phyloP scores from a whole-genome alignment of 257 asterid species.

The Solanum tarijense region DNA sequence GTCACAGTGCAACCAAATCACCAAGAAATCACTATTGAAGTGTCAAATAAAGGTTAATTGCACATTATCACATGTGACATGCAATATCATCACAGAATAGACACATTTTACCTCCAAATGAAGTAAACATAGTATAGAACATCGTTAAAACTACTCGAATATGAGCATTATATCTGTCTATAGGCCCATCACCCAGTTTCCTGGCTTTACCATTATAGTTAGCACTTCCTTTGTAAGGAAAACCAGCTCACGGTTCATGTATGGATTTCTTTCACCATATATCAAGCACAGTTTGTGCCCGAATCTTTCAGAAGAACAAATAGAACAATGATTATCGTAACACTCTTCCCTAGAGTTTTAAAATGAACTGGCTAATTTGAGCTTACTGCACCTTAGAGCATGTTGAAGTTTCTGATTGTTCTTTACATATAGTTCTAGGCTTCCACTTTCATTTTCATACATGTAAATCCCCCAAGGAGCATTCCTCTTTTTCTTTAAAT shows the following conservation, averaged over 20 bases:
- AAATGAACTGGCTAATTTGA: not conserved
- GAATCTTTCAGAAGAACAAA: not conserved
- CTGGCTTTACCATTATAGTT: not conserved
- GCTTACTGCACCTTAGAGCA: not conserved
- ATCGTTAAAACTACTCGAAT: not conserved
- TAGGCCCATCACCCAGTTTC: not conserved
- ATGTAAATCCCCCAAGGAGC: not conserved
- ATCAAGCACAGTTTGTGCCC: not conserved
- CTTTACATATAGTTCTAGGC: not conserved
- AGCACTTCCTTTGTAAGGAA: not conserved
- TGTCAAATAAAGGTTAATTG: not conserved
- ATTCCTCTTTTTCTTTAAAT: not conserved
- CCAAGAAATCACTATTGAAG: not conserved
- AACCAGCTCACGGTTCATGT: not conserved
- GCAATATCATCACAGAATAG: not conserved
- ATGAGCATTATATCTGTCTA: not conserved
- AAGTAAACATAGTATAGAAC: not conserved
- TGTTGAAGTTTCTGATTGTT: not conserved
- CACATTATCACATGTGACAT: not conserved
- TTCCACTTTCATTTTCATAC: not conserved
- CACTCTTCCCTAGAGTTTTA: not conserved
- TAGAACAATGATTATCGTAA: not conserved
- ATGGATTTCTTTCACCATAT: not conserved
- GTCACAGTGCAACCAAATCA: not conserved
- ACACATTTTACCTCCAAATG: not conserved